Conservation (phyloP, 1,284 basidiomycete species). For the Lentinula novae-zelandiae region DNA sequence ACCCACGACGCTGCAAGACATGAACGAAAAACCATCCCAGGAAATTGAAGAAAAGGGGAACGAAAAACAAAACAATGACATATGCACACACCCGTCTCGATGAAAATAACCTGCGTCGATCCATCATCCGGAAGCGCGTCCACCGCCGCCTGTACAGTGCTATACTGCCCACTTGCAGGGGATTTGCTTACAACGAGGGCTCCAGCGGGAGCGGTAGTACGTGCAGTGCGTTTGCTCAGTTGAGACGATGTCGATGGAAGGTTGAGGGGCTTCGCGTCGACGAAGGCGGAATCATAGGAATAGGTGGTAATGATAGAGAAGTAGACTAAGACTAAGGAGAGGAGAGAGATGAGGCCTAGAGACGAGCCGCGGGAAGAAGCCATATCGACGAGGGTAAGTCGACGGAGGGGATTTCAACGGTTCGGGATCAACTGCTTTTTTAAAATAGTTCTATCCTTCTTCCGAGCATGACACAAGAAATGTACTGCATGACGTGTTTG, state of each 20-base stretch:
- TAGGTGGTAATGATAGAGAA: neutral
- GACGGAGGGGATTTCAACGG: neutral
- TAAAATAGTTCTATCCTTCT: neutral
- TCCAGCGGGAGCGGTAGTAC: slow-evolving; percentile 17
- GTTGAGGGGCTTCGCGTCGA: neutral
- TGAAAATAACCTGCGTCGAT: slow-evolving; percentile 25
- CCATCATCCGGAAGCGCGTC: slow-evolving; percentile 25
- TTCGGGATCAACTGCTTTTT: neutral
- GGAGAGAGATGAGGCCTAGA: no score
- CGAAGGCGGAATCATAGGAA: neutral
- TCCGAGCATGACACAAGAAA: neutral
- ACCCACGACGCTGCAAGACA: no score
- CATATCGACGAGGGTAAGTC: no score
- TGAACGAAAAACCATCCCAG: no score
- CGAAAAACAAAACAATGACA: no score
- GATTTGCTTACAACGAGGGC: slow-evolving; percentile 25
- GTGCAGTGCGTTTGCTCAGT: slow-evolving; percentile 11
- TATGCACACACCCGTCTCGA: slow-evolving; percentile 20
- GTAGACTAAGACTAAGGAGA: neutral
- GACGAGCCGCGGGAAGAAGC: no score
- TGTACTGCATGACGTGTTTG: no score
- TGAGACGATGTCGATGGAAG: neutral
- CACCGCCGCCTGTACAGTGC: slow-evolving; percentile 26
- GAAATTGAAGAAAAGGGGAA: no score
- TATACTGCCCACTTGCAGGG: slow-evolving; percentile 23